Evolutionary conservation across 352 stramenopile species (phyloP).

Genomic region (Phytophthora pisi): DNA sequence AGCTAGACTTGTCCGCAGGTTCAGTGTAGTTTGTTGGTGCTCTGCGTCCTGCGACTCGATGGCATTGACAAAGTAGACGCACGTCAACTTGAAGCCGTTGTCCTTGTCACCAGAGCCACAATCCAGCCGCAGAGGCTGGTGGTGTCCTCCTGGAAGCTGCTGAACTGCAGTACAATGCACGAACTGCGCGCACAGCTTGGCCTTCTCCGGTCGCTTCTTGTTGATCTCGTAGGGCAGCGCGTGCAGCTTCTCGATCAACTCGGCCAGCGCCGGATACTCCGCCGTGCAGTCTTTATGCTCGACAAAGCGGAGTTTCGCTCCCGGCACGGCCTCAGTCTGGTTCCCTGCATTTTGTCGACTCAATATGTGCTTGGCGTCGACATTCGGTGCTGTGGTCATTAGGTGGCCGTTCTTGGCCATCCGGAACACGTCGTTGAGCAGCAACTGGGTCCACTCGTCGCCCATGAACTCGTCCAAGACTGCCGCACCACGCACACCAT

Average conservation of each 20-base stretch:
- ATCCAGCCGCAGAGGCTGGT: slow-evolving; percentile 68
- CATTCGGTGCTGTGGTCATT: slow-evolving; percentile 33
- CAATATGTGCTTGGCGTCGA: slow-evolving; percentile 29
- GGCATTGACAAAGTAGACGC: slow-evolving; percentile 71
- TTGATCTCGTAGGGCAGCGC: slow-evolving; percentile 88
- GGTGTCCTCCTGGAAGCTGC: slow-evolving; percentile 44
- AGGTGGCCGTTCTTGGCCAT: slow-evolving; percentile 66
- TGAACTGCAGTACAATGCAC: slow-evolving; percentile 65
- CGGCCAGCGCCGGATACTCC: slow-evolving; percentile 70
- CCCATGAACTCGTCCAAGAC: slow-evolving; percentile 82
- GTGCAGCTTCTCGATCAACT: slow-evolving; percentile 79
- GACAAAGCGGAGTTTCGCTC: slow-evolving; percentile 64
- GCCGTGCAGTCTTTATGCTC: slow-evolving; percentile 56
- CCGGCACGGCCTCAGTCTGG: slow-evolving; percentile 6
- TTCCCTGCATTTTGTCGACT: slow-evolving; percentile 15
- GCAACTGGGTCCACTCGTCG: slow-evolving; percentile 72
- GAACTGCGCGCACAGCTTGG: slow-evolving; percentile 72
- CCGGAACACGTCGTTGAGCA: slow-evolving; percentile 69
- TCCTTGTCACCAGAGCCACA: slow-evolving; percentile 70
- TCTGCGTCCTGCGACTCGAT: slow-evolving; percentile 6
- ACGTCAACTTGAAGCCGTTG: slow-evolving; percentile 83
- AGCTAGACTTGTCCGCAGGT: slow-evolving; percentile 40
- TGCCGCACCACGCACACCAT: slow-evolving; percentile 37
- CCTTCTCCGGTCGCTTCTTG: slow-evolving; percentile 46
- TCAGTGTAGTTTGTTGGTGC: slow-evolving; percentile 29